These are phyloP conservation scores for Hamiltosporidium tvaerminnensis DNA, from an alignment of 371 early-diverging fungal genomes.

Conservation along the genomic window DNA sequence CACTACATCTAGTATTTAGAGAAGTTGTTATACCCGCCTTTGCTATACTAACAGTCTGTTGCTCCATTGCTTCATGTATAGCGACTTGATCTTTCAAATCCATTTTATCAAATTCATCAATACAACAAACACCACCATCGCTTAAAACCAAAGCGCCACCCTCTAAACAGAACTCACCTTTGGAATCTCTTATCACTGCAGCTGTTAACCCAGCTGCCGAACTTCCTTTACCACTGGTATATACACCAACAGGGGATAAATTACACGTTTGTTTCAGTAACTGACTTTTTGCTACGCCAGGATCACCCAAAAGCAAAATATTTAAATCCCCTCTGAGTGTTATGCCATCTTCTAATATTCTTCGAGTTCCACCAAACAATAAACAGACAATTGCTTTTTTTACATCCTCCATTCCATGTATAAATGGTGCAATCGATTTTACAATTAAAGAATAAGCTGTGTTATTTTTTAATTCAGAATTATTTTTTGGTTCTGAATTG, in stretches of 20 bases:
- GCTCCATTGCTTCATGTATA: conserved; percentile 99
- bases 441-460: conserved; percentile 39
- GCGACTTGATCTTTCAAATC: conserved; percentile 94
- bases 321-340: conserved; percentile 91
- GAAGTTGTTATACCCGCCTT: conserved; percentile 99
- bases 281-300: conserved; percentile 96
- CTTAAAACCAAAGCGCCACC: conserved; percentile 99
- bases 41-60: conserved; percentile 97
- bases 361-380: conserved; percentile 87
- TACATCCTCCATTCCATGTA: conserved; percentile 60
- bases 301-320: conserved; percentile 91
- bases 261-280: conserved; percentile 89
- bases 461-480: too few relatives aligned
- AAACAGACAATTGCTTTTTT: conserved; percentile 89
- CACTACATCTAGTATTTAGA: conserved; percentile 84
- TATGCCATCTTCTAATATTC: conserved; percentile 75
- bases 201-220: conserved; percentile 75
- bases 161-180: conserved; percentile 88
- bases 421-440: conserved; percentile 58
- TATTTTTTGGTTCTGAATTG: too few relatives aligned
- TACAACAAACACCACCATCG: conserved; percentile 96
- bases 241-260: conserved; percentile 78
- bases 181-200: conserved; percentile 59
- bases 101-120: conserved; percentile 99
- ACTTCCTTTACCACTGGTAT: conserved; percentile 70